A percentile compares a stretch with the other conserved stretches of the same genome.
phyloP scores from a whole-genome alignment of 306 rosid genomes.

The Dryas octopetala region DNA sequence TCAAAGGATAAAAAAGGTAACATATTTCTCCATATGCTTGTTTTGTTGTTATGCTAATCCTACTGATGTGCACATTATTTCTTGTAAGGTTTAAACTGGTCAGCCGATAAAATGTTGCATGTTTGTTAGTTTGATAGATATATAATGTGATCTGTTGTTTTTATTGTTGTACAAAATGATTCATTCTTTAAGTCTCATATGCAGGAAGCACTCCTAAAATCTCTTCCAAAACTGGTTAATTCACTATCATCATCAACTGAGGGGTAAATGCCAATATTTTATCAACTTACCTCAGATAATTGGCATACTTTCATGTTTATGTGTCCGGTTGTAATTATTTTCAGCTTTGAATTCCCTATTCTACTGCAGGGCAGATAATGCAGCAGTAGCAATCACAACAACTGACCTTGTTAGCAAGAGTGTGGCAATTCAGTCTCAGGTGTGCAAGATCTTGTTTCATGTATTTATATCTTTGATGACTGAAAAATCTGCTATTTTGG shows the following conservation, averaged over 20 bases:
- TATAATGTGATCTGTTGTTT: conserved; percentile 9
- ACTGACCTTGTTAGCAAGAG: conserved; percentile 97
- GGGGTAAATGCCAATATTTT: conserved; percentile 51
- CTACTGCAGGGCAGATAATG: conserved; percentile 74
- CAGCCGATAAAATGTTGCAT: conserved; percentile 15
- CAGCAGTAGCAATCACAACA: conserved; percentile 95
- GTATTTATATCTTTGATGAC: conserved; percentile 9
- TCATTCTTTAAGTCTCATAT: conserved; percentile 27
- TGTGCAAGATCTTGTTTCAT: conserved; percentile 31
- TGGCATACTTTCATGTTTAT: neutral
- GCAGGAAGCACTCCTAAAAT: conserved; percentile 73
- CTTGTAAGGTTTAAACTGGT: neutral
- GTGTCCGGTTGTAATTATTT: neutral
- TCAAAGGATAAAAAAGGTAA: conserved; percentile 84
- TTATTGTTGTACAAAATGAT: conserved; percentile 5
- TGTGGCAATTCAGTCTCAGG: conserved; percentile 85
- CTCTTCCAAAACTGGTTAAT: conserved; percentile 68
- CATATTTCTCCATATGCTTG: conserved; percentile 7
- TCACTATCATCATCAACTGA: conserved; percentile 62
- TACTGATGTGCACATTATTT: conserved; percentile 9
- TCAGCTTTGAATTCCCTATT: neutral
- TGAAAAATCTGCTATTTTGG: neutral
- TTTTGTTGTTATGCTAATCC: conserved; percentile 17
- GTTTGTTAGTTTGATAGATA: conserved; percentile 3
- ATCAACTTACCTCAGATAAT: neutral